phyloP scores from a whole-genome alignment of 2,329 filamentous ascomycete genomes.

The Seiridium unicorne region DNA sequence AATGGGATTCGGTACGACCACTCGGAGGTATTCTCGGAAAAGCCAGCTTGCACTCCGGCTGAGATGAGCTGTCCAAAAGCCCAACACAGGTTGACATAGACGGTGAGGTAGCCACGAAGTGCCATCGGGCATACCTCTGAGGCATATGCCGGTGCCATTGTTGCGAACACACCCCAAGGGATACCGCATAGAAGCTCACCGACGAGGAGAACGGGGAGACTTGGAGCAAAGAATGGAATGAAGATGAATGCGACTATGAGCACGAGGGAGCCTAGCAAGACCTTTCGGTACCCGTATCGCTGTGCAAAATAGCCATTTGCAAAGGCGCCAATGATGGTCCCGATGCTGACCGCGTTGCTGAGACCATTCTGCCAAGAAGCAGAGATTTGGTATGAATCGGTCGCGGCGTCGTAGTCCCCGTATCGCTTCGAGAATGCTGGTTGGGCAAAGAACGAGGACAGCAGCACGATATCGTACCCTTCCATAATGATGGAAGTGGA shows the following conservation, averaged over 20 bases:
- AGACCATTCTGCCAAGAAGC: conserved; percentile 40
- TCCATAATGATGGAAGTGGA: conserved; percentile 32
- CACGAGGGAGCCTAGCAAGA: conserved; percentile 25
- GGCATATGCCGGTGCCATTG: conserved; percentile 31
- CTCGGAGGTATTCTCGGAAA: conserved; percentile 24
- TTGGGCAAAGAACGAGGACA: conserved; percentile 28
- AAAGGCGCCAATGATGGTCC: conserved; percentile 39
- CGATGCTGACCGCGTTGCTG: conserved; percentile 35
- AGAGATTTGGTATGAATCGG: conserved; percentile 21
- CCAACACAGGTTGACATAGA: conserved; percentile 46
- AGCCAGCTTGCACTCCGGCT: conserved; percentile 28
- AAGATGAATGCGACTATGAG: conserved; percentile 27
- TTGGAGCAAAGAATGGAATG: conserved; percentile 24
- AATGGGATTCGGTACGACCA: conserved; percentile 43
- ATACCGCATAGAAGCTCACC: conserved; percentile 29
- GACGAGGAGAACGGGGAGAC: conserved; percentile 19
- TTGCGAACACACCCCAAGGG: conserved; percentile 29
- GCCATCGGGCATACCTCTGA: conserved; percentile 14
- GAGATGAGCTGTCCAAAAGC: conserved; percentile 40
- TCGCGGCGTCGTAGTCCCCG: conserved; percentile 20
- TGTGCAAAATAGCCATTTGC: conserved; percentile 33
- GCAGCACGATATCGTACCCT: conserved; percentile 30
- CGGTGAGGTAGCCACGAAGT: conserved; percentile 36
- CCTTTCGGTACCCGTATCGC: conserved; percentile 26
- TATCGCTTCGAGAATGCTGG: conserved; percentile 28